These are phyloP conservation scores for Boletus speciosus DNA, from an alignment of 768 basidiomycete species.

Conservation along the genomic window DNA sequence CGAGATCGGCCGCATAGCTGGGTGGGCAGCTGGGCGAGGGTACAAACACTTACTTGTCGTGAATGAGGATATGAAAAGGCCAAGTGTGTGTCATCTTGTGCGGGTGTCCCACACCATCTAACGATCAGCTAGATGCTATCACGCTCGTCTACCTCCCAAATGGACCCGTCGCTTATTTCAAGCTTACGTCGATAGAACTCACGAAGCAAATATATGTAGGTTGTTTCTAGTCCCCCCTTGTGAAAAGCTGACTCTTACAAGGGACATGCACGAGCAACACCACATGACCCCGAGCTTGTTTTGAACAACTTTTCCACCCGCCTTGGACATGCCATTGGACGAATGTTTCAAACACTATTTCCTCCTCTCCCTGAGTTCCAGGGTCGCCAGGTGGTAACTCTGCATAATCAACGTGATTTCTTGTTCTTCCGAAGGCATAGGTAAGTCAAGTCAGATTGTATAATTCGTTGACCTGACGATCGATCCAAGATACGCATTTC, in stretches of 20 bases:
- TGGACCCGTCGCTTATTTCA: slow-evolving; percentile 96
- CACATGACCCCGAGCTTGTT: slow-evolving; percentile 93
- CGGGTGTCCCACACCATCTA: not conserved
- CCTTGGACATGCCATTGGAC: slow-evolving; percentile 88
- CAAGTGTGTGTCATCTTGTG: slow-evolving; percentile 57
- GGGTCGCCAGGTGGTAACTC: slow-evolving; percentile 93
- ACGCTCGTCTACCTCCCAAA: slow-evolving; percentile 87
- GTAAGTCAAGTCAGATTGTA: slow-evolving; percentile 38
- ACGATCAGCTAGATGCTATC: slow-evolving; percentile 67
- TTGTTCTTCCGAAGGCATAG: slow-evolving; percentile 95
- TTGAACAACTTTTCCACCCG: slow-evolving; percentile 93
- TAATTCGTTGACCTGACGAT: slow-evolving; percentile 6
- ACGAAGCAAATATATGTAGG: slow-evolving; percentile 83
- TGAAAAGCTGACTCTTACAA: slow-evolving; percentile 28
- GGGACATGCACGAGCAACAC: slow-evolving; percentile 91
- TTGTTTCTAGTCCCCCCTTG: slow-evolving; percentile 1
- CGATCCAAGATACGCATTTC: slow-evolving; percentile 76
- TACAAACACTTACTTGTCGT: slow-evolving; percentile 90
- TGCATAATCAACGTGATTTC: slow-evolving; percentile 98
- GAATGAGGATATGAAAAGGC: slow-evolving; percentile 92
- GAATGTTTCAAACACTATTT: slow-evolving; percentile 95
- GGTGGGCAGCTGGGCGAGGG: slow-evolving; percentile 87
- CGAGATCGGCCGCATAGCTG: slow-evolving; percentile 85
- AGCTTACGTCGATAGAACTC: slow-evolving; percentile 82
- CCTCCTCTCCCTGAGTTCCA: slow-evolving; percentile 94